Evolutionary conservation across 2,329 filamentous ascomycete genomes (phyloP), one percentile per base, ranked within the genome.

Genomic region (Didymellaceae sp.): DNA sequence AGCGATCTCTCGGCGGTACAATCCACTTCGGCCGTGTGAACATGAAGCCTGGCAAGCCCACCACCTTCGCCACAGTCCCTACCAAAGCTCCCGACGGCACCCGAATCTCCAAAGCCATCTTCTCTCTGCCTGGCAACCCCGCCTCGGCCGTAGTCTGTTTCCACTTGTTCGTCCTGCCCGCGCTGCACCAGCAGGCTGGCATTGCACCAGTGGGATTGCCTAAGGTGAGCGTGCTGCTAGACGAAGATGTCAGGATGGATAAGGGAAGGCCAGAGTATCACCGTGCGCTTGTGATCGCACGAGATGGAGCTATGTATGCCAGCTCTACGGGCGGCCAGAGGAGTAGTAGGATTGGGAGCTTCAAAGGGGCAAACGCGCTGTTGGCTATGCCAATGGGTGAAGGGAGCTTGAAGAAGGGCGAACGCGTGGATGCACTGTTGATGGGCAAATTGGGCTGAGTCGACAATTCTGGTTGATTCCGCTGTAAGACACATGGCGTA

Each of bases 11-110:
- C 1, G 91, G 91, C 48, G 94, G 94, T 6, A 94, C 87, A 0
- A 96, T 99, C 59, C 94, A 97, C 74, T 99, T 99, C 63, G 94
- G 94, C 18, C 88, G 94, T 3, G 94, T 99, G 2, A 84, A 88
- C 45, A 97, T 99, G 94, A 99, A 99, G 77, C 94, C 94, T 0
- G 94, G 94, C 4, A 99, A 97, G 74, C 94, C 94, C 2, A 97
- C 92, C 0, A 99, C 94, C 0, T 99, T 99, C 72, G 94, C 94
- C 2, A 97, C 91, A 0, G 82, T 97, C 0, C 86, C 90, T 0
- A 77, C 82, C 66, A 86, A 86, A 47, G 67, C 71, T 37, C 61
- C 62, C 11, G 37, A 39, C 9, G 61, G 63, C 0, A 77, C 82
- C 31, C 81, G 86, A 35, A 73, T 84, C 18, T 77, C 76, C 1